Percentiles rank a stretch among this genome's conserved stretches.
Conservation (phyloP, 148 eudicot genomes). For the Arbutus unedo region DNA sequence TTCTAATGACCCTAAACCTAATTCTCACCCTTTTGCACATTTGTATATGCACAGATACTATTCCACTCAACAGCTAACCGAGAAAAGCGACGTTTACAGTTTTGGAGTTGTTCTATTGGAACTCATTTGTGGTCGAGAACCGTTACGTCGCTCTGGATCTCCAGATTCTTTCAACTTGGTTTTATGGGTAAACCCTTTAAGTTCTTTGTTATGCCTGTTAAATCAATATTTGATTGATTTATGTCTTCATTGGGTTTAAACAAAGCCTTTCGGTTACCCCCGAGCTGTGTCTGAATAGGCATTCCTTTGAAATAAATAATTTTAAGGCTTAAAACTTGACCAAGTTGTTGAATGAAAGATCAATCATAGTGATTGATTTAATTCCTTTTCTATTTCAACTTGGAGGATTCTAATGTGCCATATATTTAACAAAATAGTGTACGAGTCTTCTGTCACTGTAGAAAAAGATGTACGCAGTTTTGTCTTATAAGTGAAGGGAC, state of each 20-base stretch:
- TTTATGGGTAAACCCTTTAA: slow-evolving; percentile 54
- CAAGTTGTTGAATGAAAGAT: background rate
- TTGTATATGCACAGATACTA: slow-evolving; percentile 50
- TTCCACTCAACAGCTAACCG: slow-evolving; percentile 73
- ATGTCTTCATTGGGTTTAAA: background rate
- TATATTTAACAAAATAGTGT: too few relatives aligned
- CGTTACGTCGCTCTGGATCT: slow-evolving; percentile 55
- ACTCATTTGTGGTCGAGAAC: slow-evolving; percentile 84
- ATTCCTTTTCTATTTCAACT: too few relatives aligned
- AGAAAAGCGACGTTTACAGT: slow-evolving; percentile 82
- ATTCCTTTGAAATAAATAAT: background rate
- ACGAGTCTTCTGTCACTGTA: too few relatives aligned
- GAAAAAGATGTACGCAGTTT: too few relatives aligned
- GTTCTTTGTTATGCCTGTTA: background rate
- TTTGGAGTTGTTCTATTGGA: slow-evolving; percentile 84
- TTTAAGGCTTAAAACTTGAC: background rate
- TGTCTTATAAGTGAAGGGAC: too few relatives aligned
- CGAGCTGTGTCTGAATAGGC: background rate
- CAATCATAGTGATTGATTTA: too few relatives aligned
- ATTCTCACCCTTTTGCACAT: background rate
- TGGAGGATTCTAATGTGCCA: too few relatives aligned
- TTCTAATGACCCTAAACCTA: background rate
- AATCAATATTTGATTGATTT: background rate
- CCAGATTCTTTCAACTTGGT: slow-evolving; percentile 82
- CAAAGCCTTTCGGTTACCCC: background rate